A percentile compares a stretch with the other conserved stretches of the same genome.
phyloP scores from a whole-genome alignment of 129 eudicot species.

The Centaurea solstitialis region DNA sequence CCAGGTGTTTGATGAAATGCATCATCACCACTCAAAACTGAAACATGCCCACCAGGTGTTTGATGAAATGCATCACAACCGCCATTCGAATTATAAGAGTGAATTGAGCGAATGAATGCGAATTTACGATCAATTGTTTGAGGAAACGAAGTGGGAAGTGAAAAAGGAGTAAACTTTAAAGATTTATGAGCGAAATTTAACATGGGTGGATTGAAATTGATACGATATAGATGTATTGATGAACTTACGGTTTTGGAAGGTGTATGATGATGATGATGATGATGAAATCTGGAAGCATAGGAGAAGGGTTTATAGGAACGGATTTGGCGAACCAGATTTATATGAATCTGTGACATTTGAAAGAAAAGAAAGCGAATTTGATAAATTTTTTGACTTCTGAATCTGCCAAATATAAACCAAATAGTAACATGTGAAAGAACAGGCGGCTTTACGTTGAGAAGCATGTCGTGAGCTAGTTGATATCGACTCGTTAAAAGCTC shows the following conservation, averaged over 20 bases:
- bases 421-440: too few species aligned
- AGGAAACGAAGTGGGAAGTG: conserved; percentile 4
- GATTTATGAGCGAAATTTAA: neutral
- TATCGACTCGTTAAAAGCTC: too few species aligned
- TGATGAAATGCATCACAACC: conserved; percentile 30
- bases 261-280: conserved; percentile 12
- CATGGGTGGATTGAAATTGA: conserved; percentile 11
- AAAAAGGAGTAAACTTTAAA: neutral
- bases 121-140: neutral
- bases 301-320: neutral
- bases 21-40: conserved; percentile 9
- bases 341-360: conserved; percentile 18
- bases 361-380: neutral
- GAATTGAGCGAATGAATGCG: conserved; percentile 14
- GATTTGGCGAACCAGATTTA: neutral
- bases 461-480: too few species aligned
- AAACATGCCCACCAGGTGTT: conserved; percentile 26
- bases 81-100: conserved; percentile 23
- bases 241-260: conserved; percentile 14
- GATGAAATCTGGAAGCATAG: conserved; percentile 1
- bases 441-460: too few species aligned
- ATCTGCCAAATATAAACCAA: too few species aligned
- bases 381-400: neutral
- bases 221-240: conserved; percentile 9
- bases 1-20: conserved; percentile 36